phyloP scores from a whole-genome alignment of 768 basidiomycete genomes.

The Podaxis mareebaensis region DNA sequence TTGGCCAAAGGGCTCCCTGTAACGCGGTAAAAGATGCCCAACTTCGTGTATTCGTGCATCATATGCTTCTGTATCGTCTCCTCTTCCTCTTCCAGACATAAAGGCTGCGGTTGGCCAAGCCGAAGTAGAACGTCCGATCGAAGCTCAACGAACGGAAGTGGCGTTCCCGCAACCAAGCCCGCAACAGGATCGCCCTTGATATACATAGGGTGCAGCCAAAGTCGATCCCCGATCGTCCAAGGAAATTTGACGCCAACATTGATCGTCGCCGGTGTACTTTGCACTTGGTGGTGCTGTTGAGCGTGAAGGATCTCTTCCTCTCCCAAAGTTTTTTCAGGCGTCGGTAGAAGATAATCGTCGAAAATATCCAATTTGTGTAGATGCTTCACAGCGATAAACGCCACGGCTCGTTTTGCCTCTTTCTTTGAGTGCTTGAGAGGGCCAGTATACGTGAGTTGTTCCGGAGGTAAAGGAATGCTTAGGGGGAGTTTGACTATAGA shows the following conservation, averaged over 20 bases:
- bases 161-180: constrained; percentile 69
- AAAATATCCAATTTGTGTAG: constrained; percentile 74
- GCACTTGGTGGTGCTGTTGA: constrained; percentile 31
- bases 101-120: constrained; percentile 25
- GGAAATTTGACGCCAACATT: constrained; percentile 64
- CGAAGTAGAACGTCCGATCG: constrained; percentile 35
- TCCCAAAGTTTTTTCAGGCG: constrained; percentile 49
- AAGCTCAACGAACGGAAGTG: constrained; percentile 49
- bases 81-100: constrained; percentile 45
- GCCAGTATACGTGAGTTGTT: constrained; percentile 58
- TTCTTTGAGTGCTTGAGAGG: constrained; percentile 66
- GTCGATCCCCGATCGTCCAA: constrained; percentile 54
- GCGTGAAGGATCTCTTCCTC: constrained; percentile 56
- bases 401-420: constrained; percentile 81
- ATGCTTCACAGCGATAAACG: constrained; percentile 73
- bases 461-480: constrained; percentile 57
- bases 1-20: constrained; percentile 55
- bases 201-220: constrained; percentile 66
- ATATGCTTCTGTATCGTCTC: constrained; percentile 46
- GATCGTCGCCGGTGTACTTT: constrained; percentile 53
- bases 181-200: constrained; percentile 51
- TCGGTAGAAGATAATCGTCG: constrained; percentile 79
- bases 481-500: constrained; percentile 65
- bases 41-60: constrained; percentile 68
- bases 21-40: constrained; percentile 62